These are phyloP conservation scores for Gremmenia infestans DNA, from an alignment of 2,329 filamentous ascomycete genomes.

Conservation along the genomic window DNA sequence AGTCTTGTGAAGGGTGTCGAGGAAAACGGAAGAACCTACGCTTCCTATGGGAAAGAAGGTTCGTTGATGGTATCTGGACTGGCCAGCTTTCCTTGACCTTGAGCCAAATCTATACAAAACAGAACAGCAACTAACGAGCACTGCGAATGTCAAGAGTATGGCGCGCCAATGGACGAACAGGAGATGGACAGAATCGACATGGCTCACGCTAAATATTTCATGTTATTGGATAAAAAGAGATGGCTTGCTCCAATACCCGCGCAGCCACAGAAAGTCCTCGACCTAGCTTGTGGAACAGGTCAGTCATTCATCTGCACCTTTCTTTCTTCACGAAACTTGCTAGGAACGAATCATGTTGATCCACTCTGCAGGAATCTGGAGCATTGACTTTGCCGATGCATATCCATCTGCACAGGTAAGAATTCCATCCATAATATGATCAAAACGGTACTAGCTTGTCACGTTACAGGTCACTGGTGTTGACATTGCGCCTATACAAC, in stretches of 20 bases:
- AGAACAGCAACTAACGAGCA: too few species aligned
- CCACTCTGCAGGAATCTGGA: too few species aligned
- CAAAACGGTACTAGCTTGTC: too few species aligned
- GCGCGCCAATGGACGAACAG: constrained; percentile 18
- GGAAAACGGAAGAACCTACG: constrained; percentile 12
- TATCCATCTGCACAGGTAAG: too few species aligned
- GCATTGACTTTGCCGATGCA: too few species aligned
- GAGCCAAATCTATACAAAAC: too few species aligned
- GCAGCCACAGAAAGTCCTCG: constrained; percentile 32
- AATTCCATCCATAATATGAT: too few species aligned
- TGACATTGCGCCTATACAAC: too few species aligned
- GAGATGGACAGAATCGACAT: constrained; percentile 18
- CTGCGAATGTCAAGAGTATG: constrained; percentile 10
- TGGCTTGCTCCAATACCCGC: background rate
- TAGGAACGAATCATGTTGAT: too few species aligned
- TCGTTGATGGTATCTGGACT: background rate
- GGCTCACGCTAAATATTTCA: constrained; percentile 17
- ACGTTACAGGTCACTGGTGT: too few species aligned
- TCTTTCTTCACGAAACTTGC: too few species aligned
- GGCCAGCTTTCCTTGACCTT: too few species aligned
- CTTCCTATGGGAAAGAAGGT: constrained; percentile 12
- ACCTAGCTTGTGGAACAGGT: constrained; percentile 36
- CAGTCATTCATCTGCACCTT: constrained; percentile 20
- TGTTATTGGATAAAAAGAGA: constrained; percentile 14
- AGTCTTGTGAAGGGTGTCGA: constrained; percentile 7